Evolutionary conservation across 495 filamentous ascomycete genomes (phyloP), one percentile per base, ranked within the genome.

Genomic region (Platismatia glauca): DNA sequence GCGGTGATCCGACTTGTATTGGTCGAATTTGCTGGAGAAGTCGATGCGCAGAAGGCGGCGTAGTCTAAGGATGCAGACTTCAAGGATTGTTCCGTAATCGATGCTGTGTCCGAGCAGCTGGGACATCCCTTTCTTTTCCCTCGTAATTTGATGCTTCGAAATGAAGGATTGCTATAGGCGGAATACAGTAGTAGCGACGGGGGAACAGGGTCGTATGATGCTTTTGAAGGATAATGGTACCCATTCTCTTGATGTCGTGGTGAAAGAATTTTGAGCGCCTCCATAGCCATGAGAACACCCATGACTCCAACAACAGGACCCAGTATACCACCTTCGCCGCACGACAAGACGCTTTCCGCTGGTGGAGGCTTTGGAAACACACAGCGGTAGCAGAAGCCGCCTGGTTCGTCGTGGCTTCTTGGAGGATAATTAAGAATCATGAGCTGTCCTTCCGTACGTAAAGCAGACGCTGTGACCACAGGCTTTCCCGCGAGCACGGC

Each of bases 291-390:
- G 46, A 96, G 74, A 4, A 96, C 86, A 7, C 94, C 94, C 92
- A 98, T 96, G 13, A 88, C 82, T 2, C 94, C 94, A 0, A 98
- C 94, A 0, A 96, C 93, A 0, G 94, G 89, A 0, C 94, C 94
- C 11, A 98, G 64, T 46, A 98, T 90, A 4, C 94, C 94, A 2
- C 90, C 91, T 69, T 98, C 94, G 18, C 91, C 89, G 71, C 94
- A 98, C 60, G 83, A 87, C 5, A 88, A 76, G 3, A 95, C 84
- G 52, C 81, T 88, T 44, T 85, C 85, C 0, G 89, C 80, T 7
- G 91, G 90, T 1, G 94, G 91, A 1, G 93, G 92, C 56, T 84
- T 86, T 0, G 89, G 89, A 70, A 95, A 98, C 37, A 97, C 83
- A 71, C 94, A 98, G 37, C 94, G 81, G 73, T 98, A 98, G 74